Evolutionary conservation across 2,329 filamentous ascomycete genomes (phyloP).

Genomic region (Ophiocordyceps camponoti-rufipedis): DNA sequence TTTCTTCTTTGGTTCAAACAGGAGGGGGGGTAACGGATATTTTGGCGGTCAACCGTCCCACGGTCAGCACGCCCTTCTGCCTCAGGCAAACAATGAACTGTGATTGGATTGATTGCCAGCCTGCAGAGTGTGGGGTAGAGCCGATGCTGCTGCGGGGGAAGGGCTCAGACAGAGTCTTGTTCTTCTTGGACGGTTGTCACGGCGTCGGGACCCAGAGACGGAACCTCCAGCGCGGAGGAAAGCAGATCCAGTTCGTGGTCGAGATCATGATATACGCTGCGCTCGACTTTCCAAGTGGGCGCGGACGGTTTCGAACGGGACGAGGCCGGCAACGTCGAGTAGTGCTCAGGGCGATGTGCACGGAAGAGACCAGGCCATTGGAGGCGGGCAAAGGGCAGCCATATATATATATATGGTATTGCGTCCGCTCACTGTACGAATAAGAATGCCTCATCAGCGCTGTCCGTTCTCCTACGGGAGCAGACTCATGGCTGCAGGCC

Average conservation of each 20-base stretch:
- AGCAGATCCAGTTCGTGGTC: slow-evolving; percentile 16
- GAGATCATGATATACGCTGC: slow-evolving; percentile 16
- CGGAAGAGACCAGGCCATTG: background rate
- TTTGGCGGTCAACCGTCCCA: background rate
- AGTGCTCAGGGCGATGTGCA: background rate
- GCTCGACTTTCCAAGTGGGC: background rate
- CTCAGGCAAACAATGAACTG: background rate
- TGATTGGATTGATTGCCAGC: slow-evolving; percentile 4
- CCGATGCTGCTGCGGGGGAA: background rate
- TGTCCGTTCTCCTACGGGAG: too few relatives aligned
- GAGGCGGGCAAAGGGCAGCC: background rate
- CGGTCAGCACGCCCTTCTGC: background rate
- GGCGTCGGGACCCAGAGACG: slow-evolving; percentile 19
- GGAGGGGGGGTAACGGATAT: background rate
- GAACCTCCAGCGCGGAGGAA: slow-evolving; percentile 22
- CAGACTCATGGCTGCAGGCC: background rate
- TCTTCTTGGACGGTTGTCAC: slow-evolving; percentile 10
- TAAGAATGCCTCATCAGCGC: background rate
- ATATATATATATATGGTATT: background rate
- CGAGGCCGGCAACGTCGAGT: background rate
- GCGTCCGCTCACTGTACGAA: background rate
- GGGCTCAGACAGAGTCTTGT: background rate
- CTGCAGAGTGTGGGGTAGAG: slow-evolving; percentile 11
- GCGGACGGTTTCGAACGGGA: background rate
- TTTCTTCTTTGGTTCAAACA: background rate